Evolutionary conservation across 441 rosid species (phyloP), one percentile per base, ranked within the genome.

Genomic region (Syzygium malaccense): DNA sequence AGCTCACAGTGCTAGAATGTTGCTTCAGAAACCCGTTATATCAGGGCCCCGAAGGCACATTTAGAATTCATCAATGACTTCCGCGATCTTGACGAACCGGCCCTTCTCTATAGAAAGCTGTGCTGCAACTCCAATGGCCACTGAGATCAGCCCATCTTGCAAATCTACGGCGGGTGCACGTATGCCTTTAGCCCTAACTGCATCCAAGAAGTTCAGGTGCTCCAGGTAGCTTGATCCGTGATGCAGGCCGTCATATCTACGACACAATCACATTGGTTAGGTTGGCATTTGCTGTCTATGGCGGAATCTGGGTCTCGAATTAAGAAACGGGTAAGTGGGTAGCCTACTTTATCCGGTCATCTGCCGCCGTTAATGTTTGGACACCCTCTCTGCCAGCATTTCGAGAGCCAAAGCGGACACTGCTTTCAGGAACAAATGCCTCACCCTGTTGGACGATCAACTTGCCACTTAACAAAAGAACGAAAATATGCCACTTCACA

Each of bases 71-170:
- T 88, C 90, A 90, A 94, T 87, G 90, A 96, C 97, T 93, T 98
- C 99, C 14, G 92, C 88, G 51, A 96, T 92, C 18, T 91, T 91
- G 48, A 98, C 95, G 92, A 94, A 93, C 75, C 95, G 93, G 55
- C 96, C 95, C 84, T 93, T 91, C 89, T 95, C 94, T 86, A 98
- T 98, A 25, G 99, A 98, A 87, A 95, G 93, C 92, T 98, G 99
- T 45, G 98, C 99, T 84, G 99, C 99, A 90, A 97, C 98, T 92
- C 99, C 99, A 4, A 98, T 96, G 28, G 99, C 99, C 84, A 98
- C 98, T 33, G 99, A 95, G 89, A 98, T 92, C 93, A 98, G 90
- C 85, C 99, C 99, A 86, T 98, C 99, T 85, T 93, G 95, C 94
- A 97, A 91, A 92, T 93, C 96, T 75, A 97, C 98, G 5, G 95